These are phyloP conservation scores for Anethum foeniculum DNA, from an alignment of 140 eudicot species.

Conservation along the genomic window DNA sequence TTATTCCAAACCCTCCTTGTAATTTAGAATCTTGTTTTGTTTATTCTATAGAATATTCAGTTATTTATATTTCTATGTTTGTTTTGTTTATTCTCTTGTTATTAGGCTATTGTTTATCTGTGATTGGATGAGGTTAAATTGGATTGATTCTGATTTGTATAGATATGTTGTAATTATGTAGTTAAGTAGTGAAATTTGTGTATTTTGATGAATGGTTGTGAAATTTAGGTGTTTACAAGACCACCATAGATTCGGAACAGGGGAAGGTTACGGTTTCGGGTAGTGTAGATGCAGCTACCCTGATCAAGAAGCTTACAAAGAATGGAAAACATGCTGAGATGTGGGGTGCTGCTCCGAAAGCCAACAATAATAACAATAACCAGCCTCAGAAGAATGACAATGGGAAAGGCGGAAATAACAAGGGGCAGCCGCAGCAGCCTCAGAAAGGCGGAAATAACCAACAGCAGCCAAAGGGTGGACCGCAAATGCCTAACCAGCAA, in stretches of 20 bases:
- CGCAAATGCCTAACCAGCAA: constrained; percentile 40
- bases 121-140: constrained; percentile 1
- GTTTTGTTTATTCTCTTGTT: neutral
- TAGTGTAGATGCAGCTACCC: constrained; percentile 58
- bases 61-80: neutral
- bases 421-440: constrained; percentile 35
- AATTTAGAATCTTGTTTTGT: neutral
- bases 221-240: constrained; percentile 62
- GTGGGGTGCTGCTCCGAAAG: constrained; percentile 67
- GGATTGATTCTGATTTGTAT: constrained; percentile 10
- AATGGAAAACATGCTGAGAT: constrained; percentile 86
- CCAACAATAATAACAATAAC: constrained; percentile 30
- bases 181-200: neutral
- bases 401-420: constrained; percentile 46
- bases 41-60: neutral
- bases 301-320: constrained; percentile 83
- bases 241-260: constrained; percentile 74
- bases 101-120: neutral
- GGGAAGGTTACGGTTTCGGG: constrained; percentile 94
- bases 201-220: constrained; percentile 9
- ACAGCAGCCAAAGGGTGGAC: constrained; percentile 36
- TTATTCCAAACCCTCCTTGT: constrained; percentile 6
- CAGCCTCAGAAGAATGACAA: constrained; percentile 44
- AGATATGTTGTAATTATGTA: neutral
- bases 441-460: constrained; percentile 32